Percentiles rank a stretch among this genome's conserved stretches.
These are phyloP conservation scores for Rhododendron ferrugineum DNA, from an alignment of 148 eudicot species.

Conservation along the genomic window DNA sequence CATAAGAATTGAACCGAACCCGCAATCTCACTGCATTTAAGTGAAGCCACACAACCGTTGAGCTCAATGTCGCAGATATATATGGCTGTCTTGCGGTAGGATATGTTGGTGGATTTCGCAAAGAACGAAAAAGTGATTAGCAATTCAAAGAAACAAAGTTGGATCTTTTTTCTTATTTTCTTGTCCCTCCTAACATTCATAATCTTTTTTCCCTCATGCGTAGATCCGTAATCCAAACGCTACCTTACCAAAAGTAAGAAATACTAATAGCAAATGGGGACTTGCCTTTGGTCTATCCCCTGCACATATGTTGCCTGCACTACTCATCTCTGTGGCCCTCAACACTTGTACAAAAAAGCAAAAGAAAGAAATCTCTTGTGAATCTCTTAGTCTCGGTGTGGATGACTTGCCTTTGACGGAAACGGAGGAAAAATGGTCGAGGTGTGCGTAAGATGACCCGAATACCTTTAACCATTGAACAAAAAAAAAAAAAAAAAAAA, in stretches of 20 bases:
- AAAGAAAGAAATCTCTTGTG: not conserved
- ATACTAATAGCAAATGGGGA: not conserved
- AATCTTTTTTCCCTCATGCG: not conserved
- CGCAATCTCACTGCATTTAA: not conserved
- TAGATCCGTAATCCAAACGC: not conserved
- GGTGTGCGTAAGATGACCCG: no score
- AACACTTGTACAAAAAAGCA: not conserved
- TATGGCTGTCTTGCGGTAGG: not conserved
- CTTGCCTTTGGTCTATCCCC: not conserved
- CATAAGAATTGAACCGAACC: not conserved
- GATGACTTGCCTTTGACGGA: no score
- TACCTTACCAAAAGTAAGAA: not conserved
- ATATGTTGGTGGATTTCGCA: not conserved
- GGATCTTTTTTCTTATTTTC: not conserved
- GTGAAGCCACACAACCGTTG: not conserved
- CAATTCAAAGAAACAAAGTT: not conserved
- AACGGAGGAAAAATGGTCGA: no score
- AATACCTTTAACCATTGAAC: no score
- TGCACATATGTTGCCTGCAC: not conserved
- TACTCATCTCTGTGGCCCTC: not conserved
- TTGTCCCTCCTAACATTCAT: not conserved
- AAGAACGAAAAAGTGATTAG: not conserved
- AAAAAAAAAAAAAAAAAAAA: no score
- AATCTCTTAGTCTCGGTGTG: no score
- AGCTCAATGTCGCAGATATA: not conserved